Evolutionary conservation across 2,329 filamentous ascomycete species (phyloP), one percentile per base, ranked within the genome.

Genomic region (Helminthosporium solani): DNA sequence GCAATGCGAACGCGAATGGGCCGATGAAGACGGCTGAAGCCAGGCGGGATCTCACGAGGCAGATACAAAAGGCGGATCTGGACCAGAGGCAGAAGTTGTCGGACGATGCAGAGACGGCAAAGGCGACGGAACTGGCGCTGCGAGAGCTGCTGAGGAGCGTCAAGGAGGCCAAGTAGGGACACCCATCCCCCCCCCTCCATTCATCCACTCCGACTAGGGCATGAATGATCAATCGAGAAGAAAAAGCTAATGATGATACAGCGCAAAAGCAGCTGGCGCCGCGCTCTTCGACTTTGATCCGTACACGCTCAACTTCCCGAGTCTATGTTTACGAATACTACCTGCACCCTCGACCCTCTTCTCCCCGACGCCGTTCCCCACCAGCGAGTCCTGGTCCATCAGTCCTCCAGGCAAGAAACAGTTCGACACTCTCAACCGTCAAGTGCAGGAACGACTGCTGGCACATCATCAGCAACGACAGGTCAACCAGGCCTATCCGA

Each of bases 61-160:
- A 63, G 42, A 36, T 57, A 49, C 65, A 67, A 58, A 87, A 81
- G 73, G 75, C 74, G 11, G 85, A 83, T 50, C 76, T 84, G 52
- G 87, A 86, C 58, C 77, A 78, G 61, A 83, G 78, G 64, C 78
- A 84, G 65, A 79, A 83, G 70, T 64, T 83, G 54, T 75, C 79
- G 36, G 88, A 90, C 60, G 86, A 88, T 30, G 71, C 81, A 57
- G 91, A 96, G 65, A 90, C 83, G n/a, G 86, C 86, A 16, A 82
- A 83, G 53, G 91, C 91, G 4, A 84, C 91, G 18, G 90, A 96
- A 72, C 73, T 96, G 65, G 90, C 92, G 6, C 72, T 96, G 57
- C 78, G 88, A 52, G 92, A 96, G 72, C 76, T 96, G 35, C 72
- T 96, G 44, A 84, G 86, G 60, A 91, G 87, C 49, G 81, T 91